Evolutionary conservation across 345 rosid genomes (phyloP).

Genomic region (Melastoma malabathricum): DNA sequence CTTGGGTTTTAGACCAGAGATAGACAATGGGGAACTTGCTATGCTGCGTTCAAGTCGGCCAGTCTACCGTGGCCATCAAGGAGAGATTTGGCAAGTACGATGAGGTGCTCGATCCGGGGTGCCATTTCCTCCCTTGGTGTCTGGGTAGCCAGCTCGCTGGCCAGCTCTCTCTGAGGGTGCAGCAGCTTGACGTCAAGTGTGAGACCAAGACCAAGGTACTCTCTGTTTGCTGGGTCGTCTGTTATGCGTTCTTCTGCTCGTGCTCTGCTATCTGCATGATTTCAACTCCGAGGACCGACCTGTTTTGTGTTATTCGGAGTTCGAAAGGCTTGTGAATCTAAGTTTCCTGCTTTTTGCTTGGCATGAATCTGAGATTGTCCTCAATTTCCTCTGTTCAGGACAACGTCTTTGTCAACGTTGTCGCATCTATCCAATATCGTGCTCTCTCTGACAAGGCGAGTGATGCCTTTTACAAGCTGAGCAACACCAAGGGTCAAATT

Average conservation of each 20-base stretch:
- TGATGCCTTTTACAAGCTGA: slow-evolving; percentile 31
- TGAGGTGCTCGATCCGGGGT: slow-evolving; percentile 28
- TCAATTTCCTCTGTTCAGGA: slow-evolving; percentile 14
- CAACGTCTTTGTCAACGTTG: slow-evolving; percentile 36
- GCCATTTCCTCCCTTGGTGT: slow-evolving; percentile 32
- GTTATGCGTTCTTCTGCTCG: too few species aligned
- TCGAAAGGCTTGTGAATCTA: too few species aligned
- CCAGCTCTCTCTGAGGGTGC: slow-evolving; percentile 27
- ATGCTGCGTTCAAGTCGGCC: slow-evolving; percentile 24
- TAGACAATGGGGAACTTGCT: slow-evolving; percentile 23
- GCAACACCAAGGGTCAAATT: slow-evolving; percentile 27
- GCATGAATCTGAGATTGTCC: too few species aligned
- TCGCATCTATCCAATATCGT: slow-evolving; percentile 32
- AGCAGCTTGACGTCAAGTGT: slow-evolving; percentile 29
- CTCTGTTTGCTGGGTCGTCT: neutral
- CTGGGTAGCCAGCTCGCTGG: slow-evolving; percentile 24
- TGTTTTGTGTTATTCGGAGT: too few species aligned
- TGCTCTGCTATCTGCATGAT: too few species aligned
- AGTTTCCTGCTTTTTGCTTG: too few species aligned
- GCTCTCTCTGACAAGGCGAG: slow-evolving; percentile 23
- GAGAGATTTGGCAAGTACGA: slow-evolving; percentile 29
- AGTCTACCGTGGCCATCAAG: slow-evolving; percentile 25
- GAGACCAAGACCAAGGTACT: slow-evolving; percentile 33
- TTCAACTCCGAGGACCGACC: too few species aligned
- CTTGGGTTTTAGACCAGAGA: slow-evolving; percentile 5